These are phyloP conservation scores for Flaveria ramosissima DNA, from an alignment of 129 eudicot species.

Conservation along the genomic window DNA sequence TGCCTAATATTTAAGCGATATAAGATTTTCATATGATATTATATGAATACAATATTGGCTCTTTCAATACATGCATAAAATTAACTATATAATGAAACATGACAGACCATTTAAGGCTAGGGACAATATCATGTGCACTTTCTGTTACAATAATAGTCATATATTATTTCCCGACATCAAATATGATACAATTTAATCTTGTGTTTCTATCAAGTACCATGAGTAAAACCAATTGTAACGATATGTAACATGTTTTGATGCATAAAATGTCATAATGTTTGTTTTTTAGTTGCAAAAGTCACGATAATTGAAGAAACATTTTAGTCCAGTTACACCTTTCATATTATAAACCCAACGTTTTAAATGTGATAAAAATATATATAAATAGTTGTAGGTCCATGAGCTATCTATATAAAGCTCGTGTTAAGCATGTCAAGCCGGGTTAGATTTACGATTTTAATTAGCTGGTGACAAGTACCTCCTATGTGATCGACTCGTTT, in stretches of 20 bases:
- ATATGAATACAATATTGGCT: too few relatives aligned
- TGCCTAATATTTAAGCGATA: too few relatives aligned
- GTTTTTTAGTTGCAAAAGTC: background rate
- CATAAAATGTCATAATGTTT: background rate
- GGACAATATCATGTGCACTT: background rate
- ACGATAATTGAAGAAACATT: background rate
- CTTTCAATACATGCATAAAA: too few relatives aligned
- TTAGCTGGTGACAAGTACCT: too few relatives aligned
- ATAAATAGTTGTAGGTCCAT: too few relatives aligned
- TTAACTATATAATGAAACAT: background rate
- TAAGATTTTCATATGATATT: too few relatives aligned
- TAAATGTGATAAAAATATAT: too few relatives aligned
- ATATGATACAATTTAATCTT: background rate
- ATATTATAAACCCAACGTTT: too few relatives aligned
- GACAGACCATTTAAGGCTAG: background rate
- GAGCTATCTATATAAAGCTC: too few relatives aligned
- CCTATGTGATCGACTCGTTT: too few relatives aligned
- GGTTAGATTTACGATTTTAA: too few relatives aligned
- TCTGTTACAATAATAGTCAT: background rate
- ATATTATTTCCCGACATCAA: background rate
- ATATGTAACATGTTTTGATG: background rate
- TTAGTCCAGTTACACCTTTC: background rate
- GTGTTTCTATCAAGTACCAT: background rate
- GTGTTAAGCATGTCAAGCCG: too few relatives aligned
- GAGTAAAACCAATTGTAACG: background rate